A percentile compares a stretch with the other conserved stretches of the same genome.
These are phyloP conservation scores for Paramecium pentaurelia DNA, from an alignment of 73 alveolate species.

Conservation along the genomic window DNA sequence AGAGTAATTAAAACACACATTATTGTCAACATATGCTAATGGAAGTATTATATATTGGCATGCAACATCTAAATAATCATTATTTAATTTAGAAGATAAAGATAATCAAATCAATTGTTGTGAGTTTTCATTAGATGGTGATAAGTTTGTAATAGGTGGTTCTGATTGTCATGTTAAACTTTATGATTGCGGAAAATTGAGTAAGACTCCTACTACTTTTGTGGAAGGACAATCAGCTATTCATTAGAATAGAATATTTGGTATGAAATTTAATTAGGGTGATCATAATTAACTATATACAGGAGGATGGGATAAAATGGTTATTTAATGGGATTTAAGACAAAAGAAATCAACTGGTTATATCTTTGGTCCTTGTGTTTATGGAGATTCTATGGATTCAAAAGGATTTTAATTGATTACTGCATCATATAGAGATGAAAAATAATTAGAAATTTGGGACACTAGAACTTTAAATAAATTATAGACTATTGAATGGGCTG, in stretches of 20 bases:
- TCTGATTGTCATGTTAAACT: conserved; percentile 53
- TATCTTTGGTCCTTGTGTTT: conserved; percentile 53
- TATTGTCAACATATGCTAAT: conserved; percentile 50
- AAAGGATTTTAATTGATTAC: conserved; percentile 34
- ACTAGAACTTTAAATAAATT: conserved; percentile 43
- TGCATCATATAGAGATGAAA: conserved; percentile 56
- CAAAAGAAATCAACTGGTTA: conserved; percentile 40
- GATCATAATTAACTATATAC: neutral
- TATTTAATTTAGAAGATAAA: conserved; percentile 39
- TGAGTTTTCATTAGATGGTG: conserved; percentile 56
- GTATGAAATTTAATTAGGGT: neutral
- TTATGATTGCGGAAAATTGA: conserved; percentile 47
- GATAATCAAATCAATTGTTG: conserved; percentile 52
- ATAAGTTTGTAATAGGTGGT: conserved; percentile 52
- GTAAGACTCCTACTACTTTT: neutral
- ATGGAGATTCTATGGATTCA: conserved; percentile 57
- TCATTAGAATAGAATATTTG: conserved; percentile 56
- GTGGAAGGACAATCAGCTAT: conserved; percentile 28
- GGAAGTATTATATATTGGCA: conserved; percentile 59
- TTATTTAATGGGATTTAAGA: conserved; percentile 54
- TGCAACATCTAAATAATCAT: conserved; percentile 56
- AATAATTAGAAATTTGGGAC: conserved; percentile 54
- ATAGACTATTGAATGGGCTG: conserved; percentile 37
- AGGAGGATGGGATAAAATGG: conserved; percentile 62
- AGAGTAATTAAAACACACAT: conserved; percentile 27